These are phyloP conservation scores for Colletotrichum liaoningense DNA, from an alignment of 2,329 filamentous ascomycete genomes.

Conservation along the genomic window DNA sequence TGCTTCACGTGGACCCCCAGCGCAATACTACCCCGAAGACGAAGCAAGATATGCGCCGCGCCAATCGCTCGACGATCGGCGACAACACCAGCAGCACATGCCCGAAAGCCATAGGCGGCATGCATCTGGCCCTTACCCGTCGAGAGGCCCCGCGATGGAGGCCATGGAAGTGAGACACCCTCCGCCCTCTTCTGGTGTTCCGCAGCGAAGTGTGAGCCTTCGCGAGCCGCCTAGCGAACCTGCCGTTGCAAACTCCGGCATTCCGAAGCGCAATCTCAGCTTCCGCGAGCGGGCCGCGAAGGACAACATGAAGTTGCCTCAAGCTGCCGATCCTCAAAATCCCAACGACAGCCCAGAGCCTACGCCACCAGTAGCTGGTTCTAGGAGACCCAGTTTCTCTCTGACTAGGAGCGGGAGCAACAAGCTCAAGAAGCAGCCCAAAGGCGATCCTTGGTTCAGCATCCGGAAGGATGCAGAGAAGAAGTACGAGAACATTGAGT, in stretches of 20 bases:
- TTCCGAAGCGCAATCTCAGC: slow-evolving; percentile 67
- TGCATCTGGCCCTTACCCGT: slow-evolving; percentile 37
- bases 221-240: slow-evolving; percentile 33
- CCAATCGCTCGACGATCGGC: slow-evolving; percentile 35
- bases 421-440: slow-evolving; percentile 68
- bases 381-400: slow-evolving; percentile 43
- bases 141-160: slow-evolving; percentile 37
- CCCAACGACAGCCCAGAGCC: slow-evolving; percentile 38
- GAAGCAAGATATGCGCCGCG: slow-evolving; percentile 41
- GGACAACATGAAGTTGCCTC: slow-evolving; percentile 52
- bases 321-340: slow-evolving; percentile 31
- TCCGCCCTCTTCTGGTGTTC: slow-evolving; percentile 6
- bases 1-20: slow-evolving; percentile 40
- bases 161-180: slow-evolving; percentile 37
- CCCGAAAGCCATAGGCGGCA: slow-evolving; percentile 44
- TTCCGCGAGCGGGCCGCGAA: slow-evolving; percentile 68
- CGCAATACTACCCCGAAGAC: slow-evolving; percentile 48
- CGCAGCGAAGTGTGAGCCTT: slow-evolving; percentile 34
- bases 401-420: slow-evolving; percentile 65
- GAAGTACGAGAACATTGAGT: slow-evolving; percentile 44
- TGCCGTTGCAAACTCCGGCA: slow-evolving; percentile 35
- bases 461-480: slow-evolving; percentile 56
- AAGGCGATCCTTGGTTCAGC: slow-evolving; percentile 61
- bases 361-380: slow-evolving; percentile 43
- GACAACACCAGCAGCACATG: slow-evolving; percentile 46